Base-by-base conservation (phyloP, 2,329 filamentous ascomycete species). In the Gyromitra esculenta region DNA sequence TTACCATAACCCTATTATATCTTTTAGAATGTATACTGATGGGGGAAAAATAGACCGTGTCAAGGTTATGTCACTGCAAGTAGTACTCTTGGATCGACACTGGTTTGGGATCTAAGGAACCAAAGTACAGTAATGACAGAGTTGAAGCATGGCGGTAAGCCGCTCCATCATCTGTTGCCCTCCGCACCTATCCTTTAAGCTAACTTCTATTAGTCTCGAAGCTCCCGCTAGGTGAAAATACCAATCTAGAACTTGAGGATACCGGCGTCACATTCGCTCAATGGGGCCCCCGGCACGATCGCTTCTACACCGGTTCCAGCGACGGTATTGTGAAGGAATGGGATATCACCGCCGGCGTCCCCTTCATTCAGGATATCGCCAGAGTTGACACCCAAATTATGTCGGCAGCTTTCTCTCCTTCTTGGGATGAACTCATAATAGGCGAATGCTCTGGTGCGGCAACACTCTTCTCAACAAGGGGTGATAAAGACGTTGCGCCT, bases 311-410 rank as follows among this genome's bases (percentile, higher is more conserved):
- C 25, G 80, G 80, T 43, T 74, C 79, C 50, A 79, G 78, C 48
- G 80, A 81, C 68, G 80, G 80, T 2, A 50, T 78, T 1, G 76
- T 81, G 1, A 81, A 81, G 64, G 76, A 80, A n/a, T 81, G 80
- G 80, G 80, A 81, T 50, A 67, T 79, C 37, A 41, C 45, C 3
- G 15, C 48, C 5, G 77, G 71, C 35, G 70, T 79, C 13, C 76
- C 80, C 1, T 81, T 80, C 54, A 31, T 80, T 15, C 69, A 73
- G 25, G 72, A 80, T 62, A 77, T 81, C n/a, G 79, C 78, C 9
- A 75, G 67, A 15, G 77, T 81, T 11, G 64, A 79, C 45, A 73
- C 73, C 37, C 80, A 80, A 15, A 77, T 81, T 35, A 81, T 81
- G 80, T 77, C 75, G 31, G 80, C 79, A 11, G 73, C 79, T 3